Evolutionary conservation across 164 flowering plant species (phyloP), one percentile per base, ranked within the genome.

Genomic region (Umbellularia californica): DNA sequence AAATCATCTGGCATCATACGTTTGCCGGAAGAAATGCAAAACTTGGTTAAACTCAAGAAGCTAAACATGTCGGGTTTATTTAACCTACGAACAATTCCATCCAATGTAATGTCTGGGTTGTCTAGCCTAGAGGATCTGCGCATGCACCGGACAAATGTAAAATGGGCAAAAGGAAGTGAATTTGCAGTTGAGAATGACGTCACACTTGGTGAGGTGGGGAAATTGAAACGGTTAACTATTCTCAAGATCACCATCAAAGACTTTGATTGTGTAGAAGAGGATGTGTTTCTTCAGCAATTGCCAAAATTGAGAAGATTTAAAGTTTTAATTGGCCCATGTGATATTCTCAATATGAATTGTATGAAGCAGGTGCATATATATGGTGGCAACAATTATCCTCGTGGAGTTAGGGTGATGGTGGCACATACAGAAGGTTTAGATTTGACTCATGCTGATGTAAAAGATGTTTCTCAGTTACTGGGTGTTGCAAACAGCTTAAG

Each of bases 41-140:
- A 51, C 58, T 55, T 71, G 35, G 73, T 20, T 51, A 71, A 71
- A 5, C 64, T 71, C 17, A 71, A 52, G 64, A 14, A 30, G 41
- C 52, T 71, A 35, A 51, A 28, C 23, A 30, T 71, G 25, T 17
- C 64, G 1, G 0, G 30, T 27, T 27, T 27, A 27, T 27, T 27
- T 27, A 27, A 27, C 27, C 1, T 27, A 27, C 1, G 27, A 27
- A 27, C 27, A 27, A 52, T 24, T 0, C 25, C 25, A 10, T 20
- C 33, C 15, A 28, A 58, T 25, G 22, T 27, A 15, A 25, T 71
- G 10, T 71, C 73, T 2, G 25, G 41, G 47, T 17, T 71, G 17
- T 15, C 35, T 24, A 14, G 35, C 50, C 33, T 70, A 41, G 63
- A 70, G n/a, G 64, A 52, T 24, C 41, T 70, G 24, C 33, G 23